Evolutionary conservation across 2,329 filamentous ascomycete species (phyloP), one percentile per base, ranked within the genome.

Genomic region (Xylogone sp.): DNA sequence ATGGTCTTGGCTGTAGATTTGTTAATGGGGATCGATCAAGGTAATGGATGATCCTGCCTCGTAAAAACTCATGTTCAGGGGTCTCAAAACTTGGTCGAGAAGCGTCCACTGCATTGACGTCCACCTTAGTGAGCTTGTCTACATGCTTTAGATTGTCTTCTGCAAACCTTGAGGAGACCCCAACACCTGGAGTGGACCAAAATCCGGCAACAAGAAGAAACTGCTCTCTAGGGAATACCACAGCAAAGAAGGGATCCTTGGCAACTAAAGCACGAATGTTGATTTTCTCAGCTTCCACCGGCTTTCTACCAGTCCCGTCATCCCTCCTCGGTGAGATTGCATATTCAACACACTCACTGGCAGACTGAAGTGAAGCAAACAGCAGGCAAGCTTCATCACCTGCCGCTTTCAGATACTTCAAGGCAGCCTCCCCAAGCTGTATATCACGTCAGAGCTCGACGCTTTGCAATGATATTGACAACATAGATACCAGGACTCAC

Each of bases 171-270:
- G 74, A 69, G 12, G 71, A 74, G n/a, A 79, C 63, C 1, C 76
- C 76, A 0, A 71, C 59, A 1, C 77, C 77, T 2, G 70, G 65
- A 31, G 72, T 70, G 51, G 70, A 68, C 77, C 77, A 81, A 34
- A 71, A 69, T 3, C 68, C 69, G 18, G 71, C 62, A 22, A 75
- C 62, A 20, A 66, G 70, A 16, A 63, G 64, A 13, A 62, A 64
- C 43, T 73, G 68, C 18, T 56, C 50, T 2, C 62, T 52, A 2
- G 72, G 71, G 51, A 69, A 77, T 7, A 70, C 64, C 31, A 77
- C 64, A n/a, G 68, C 64, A 52, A 74, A 79, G 8, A 80, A 52
- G 1, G 74, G 65, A n/a, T 51, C 29, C 6, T 55, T 27, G n/a
- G 60, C 43, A 42, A 57, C 54, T 34, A 62, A 51, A 18, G 58